A percentile compares a stretch with the other conserved stretches of the same genome.
Evolutionary conservation across 768 basidiomycete genomes (phyloP).

Genomic region (Lactifluus volemus): DNA sequence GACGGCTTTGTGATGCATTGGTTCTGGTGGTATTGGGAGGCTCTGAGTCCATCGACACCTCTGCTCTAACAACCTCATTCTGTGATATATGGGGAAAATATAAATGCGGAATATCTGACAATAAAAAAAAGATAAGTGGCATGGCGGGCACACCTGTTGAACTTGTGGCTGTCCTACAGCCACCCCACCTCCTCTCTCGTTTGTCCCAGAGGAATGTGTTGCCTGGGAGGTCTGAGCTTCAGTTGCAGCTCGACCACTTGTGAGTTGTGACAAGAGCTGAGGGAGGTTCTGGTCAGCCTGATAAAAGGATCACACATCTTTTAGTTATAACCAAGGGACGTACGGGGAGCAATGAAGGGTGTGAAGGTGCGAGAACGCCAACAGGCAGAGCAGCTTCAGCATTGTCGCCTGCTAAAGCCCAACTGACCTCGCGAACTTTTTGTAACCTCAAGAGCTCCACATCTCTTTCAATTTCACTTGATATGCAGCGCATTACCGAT

Average conservation of each 20-base stretch:
- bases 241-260: neutral
- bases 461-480: neutral
- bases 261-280: neutral
- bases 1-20: neutral
- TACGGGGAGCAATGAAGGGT: neutral
- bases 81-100: neutral
- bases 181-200: neutral
- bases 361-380: neutral
- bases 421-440: neutral
- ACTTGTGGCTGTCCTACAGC: neutral
- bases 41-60: neutral
- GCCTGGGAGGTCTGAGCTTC: neutral
- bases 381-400: neutral
- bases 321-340: neutral
- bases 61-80: neutral
- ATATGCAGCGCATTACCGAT: neutral
- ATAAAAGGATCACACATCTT: neutral
- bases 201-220: neutral
- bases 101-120: neutral
- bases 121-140: neutral
- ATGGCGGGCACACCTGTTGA: neutral
- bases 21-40: neutral
- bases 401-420: neutral
- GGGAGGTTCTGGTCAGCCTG: neutral
- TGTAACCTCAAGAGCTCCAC: neutral